Evolutionary conservation across 805 yeast species (phyloP), one percentile per base, ranked within the genome.

Genomic region (Debaryomyces hansenii): DNA sequence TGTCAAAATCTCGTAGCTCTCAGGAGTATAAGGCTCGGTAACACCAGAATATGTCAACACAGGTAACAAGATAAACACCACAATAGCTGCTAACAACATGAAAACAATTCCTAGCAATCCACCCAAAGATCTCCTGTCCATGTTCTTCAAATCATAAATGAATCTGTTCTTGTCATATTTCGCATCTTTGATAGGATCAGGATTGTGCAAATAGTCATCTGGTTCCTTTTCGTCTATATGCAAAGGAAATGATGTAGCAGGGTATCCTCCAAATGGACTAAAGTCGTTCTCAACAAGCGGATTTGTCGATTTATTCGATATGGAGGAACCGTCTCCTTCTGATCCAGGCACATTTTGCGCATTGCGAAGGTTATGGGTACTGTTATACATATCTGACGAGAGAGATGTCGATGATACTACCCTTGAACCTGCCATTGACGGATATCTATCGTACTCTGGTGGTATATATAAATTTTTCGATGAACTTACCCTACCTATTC

Each of bases 231-330:
- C 98, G 48, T 92, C 97, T 51, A 92, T 82, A 55, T 80, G 84
- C 46, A 92, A 71, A 1, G 98, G 98, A 71, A 92, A 92, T 3
- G 90, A 83, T 14, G 90, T 77, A 8, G 96, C 95, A 0, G 98
- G 98, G 65, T 88, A 92, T 10, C 98, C 98, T 42, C 98, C 98
- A 69, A 92, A 92, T 2, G 98, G 98, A 38, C 87, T 81, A 52
- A 83, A 83, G 58, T 85, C 92, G 20, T 64, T 57, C 15, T 83
- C 78, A 58, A 77, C 82, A n/a, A 60, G 53, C 5, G 72, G 70
- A 44, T 59, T 60, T 4, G 58, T 41, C 11, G 53, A 51, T 14
- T 46, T 53, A 38, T 52, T 51, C 3, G 58, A 51, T 18, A 53
- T 49, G 12, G 63, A 50, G 10, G 27, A 32, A 55, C 4, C 48